Base-by-base conservation (phyloP, 371 early-diverging fungal species). In the Haplosporangium sp. region DNA sequence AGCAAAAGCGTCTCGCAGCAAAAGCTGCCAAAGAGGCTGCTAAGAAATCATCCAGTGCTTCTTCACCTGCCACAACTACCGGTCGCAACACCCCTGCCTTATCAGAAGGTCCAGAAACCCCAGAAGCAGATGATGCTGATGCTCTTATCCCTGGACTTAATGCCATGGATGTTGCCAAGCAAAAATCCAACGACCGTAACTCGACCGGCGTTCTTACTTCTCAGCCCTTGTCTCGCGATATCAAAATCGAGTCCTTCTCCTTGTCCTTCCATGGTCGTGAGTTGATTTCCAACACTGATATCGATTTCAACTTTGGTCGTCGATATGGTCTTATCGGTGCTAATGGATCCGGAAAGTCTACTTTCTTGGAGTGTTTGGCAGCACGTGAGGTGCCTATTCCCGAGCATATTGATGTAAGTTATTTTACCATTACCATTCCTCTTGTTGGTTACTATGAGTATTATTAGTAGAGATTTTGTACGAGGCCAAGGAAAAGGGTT, bases 301-400 rank as follows among this genome's bases (percentile, higher is more conserved):
- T 99, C 71, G 98, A 98, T 89, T 92, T 99, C 84, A 99, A 98
- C 91, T 97, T 94, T 88, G 98, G 98, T 77, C 93, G 98, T 85
- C 92, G 99, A 70, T 98, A 96, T 83, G 99, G 98, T 84, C 91
- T 99, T 57, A 88, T 99, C 56, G 99, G 99, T 65, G 90, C 93
- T 56, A 99, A 99, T 88, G 99, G 99, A 56, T 93, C 94, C 66
- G 99, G 99, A 74, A 99, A 99, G 86, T 95, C 97, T 19, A 99
- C 99, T 55, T 96, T 99, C 84, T 88, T 99, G 62, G 90, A 92
- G 71, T 95, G 95, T 52, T 90, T 99, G 76, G 97, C 96, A 64
- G 93, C 93, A 61, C 92, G 98, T 83, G 98, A 98, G 76, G 95
- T 96, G 65, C 96, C 95, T 61, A 96, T 99, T 77, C 99, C 99